Percentiles rank a stretch among this genome's conserved stretches.
These are phyloP conservation scores for Trypanosomatidae sp. DNA, from an alignment of 208 protist genomes.

Conservation along the genomic window DNA sequence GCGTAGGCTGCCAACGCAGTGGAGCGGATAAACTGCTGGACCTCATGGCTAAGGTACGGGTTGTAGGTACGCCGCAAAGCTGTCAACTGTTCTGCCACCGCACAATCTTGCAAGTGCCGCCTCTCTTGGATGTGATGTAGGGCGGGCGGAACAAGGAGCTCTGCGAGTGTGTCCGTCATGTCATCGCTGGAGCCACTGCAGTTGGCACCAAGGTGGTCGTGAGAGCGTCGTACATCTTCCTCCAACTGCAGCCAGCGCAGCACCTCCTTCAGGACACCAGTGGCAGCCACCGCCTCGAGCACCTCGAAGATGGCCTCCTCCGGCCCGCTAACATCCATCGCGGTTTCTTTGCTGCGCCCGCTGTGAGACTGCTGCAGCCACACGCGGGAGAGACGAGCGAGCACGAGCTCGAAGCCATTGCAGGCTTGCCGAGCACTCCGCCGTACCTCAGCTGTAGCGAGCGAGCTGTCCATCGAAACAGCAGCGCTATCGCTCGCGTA, in stretches of 20 bases:
- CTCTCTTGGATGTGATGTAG: slow-evolving; percentile 44
- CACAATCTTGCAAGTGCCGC: slow-evolving; percentile 30
- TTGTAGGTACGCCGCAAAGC: slow-evolving; percentile 70
- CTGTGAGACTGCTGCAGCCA: slow-evolving; percentile 32
- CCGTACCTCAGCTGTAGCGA: slow-evolving; percentile 22
- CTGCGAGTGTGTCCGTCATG: slow-evolving; percentile 12
- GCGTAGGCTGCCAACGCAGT: slow-evolving; percentile 71
- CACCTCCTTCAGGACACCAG: slow-evolving; percentile 25
- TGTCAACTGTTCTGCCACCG: slow-evolving; percentile 53
- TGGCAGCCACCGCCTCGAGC: slow-evolving; percentile 25
- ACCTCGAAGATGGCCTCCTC: slow-evolving; percentile 18
- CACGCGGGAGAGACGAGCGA: slow-evolving; percentile 53
- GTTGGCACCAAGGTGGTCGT: slow-evolving; percentile 25
- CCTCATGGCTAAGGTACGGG: slow-evolving; percentile 68
- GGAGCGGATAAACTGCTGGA: slow-evolving; percentile 62
- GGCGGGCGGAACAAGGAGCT: slow-evolving; percentile 37
- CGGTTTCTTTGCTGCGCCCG: slow-evolving; percentile 8
- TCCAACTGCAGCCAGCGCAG: slow-evolving; percentile 33
- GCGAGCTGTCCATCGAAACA: slow-evolving; percentile 5
- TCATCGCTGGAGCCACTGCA: slow-evolving; percentile 7
- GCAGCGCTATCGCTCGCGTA: slow-evolving; percentile 22
- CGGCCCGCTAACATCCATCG: not conserved
- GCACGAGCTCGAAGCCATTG: slow-evolving; percentile 41
- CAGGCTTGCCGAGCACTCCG: slow-evolving; percentile 27
- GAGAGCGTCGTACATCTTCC: slow-evolving; percentile 28